Evolutionary conservation across 2,329 filamentous ascomycete genomes (phyloP).

Genomic region (Fusarium sp.): DNA sequence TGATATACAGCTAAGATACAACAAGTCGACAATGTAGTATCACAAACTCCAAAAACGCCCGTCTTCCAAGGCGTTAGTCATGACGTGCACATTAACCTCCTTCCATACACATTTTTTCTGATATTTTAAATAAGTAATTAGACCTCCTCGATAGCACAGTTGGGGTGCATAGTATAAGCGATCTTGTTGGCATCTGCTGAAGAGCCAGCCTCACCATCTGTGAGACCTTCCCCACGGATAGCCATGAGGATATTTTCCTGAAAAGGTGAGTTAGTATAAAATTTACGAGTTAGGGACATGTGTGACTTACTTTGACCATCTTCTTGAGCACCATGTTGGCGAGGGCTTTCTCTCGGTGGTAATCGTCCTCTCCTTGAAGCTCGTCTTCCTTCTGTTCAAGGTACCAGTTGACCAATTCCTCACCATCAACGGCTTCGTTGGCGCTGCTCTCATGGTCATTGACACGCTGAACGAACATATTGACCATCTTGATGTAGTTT

Average conservation of each 20-base stretch:
- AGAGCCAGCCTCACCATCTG: slow-evolving; percentile 60
- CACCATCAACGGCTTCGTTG: slow-evolving; percentile 87
- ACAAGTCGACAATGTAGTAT: slow-evolving; percentile 19
- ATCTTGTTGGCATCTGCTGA: slow-evolving; percentile 56
- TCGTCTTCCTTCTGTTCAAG: slow-evolving; percentile 90
- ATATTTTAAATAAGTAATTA: slow-evolving; percentile 43
- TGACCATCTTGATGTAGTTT: slow-evolving; percentile 92
- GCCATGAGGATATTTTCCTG: slow-evolving; percentile 91
- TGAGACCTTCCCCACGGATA: slow-evolving; percentile 72
- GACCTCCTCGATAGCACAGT: slow-evolving; percentile 82
- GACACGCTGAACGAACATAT: slow-evolving; percentile 83
- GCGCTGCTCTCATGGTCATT: slow-evolving; percentile 81
- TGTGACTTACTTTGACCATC: slow-evolving; percentile 86
- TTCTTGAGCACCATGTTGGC: slow-evolving; percentile 90
- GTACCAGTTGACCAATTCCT: slow-evolving; percentile 88
- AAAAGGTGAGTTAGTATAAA: slow-evolving; percentile 57
- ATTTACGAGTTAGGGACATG: background rate
- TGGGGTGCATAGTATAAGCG: slow-evolving; percentile 93
- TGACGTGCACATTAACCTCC: slow-evolving; percentile 19
- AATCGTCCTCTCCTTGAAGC: slow-evolving; percentile 82
- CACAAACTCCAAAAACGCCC: slow-evolving; percentile 41
- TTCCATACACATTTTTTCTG: background rate
- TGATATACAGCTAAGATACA: slow-evolving; percentile 27
- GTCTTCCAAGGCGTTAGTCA: slow-evolving; percentile 32
- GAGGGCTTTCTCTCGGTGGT: slow-evolving; percentile 79